Base-by-base conservation (phyloP, 106 monocot genomes). In the Acanthochlamys bracteata region DNA sequence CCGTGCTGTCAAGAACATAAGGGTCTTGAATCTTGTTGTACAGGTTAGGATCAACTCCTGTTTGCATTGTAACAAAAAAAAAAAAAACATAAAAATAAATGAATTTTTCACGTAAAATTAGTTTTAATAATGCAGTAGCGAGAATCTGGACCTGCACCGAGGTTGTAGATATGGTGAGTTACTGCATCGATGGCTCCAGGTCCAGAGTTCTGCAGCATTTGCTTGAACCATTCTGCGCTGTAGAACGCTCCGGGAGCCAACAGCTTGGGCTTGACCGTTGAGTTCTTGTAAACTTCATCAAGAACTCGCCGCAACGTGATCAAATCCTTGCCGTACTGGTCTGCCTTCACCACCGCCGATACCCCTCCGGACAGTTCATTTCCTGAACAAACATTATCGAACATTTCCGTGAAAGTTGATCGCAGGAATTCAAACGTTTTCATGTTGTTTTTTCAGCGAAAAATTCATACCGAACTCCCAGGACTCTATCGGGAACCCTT, bases 121-220 rank as follows among this genome's bases (percentile, higher is more conserved):
- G 53, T 17, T 8, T 11, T 54, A 17, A 4, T 54, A 3, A 20
- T 9, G 20, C 22, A 64, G n/a, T 20, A 21, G 27, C 17, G 19
- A 19, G 11, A 25, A 53, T 52, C 15, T 25, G 17, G 14, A 79
- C 86, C 82, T 63, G 73, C 64, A 13, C 86, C 83, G 22, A 83
- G 71, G 62, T 83, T 77, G 59, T 80, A 87, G 42, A 80, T 80
- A 43, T 87, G 86, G 53, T 87, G 86, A 9, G 82, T 77, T 0
- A 75, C 69, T 4, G 10, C 86, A 49, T 76, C 63, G 57, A 76
- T 64, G 13, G 76, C 73, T 51, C 61, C 53, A 12, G 76, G 71
- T 2, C 82, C 82, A 11, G 78, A 61, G 7, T 33, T 42, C 46
- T 45, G 20, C 41, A 86, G 75, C 66, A 86, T 71, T 16, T 74